Base-by-base conservation (phyloP, 2,329 filamentous ascomycete species). In the Didymella glomerata region DNA sequence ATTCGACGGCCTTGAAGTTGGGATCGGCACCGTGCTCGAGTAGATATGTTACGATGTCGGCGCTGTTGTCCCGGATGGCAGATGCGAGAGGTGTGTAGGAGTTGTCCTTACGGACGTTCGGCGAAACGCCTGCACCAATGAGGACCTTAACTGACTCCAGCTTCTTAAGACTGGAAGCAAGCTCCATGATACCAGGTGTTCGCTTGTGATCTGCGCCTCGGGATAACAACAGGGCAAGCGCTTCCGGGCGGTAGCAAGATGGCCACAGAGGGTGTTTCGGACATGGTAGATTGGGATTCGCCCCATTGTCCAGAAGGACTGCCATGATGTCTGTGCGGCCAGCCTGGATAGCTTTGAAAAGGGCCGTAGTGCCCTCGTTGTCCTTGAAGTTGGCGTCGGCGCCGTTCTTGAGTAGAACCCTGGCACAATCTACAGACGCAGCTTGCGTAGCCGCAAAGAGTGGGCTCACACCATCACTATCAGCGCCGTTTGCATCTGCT, bases 211-310 rank as follows among this genome's bases (percentile, higher is more conserved):
- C 86, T 1, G 87, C 87, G 1, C 87, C 87, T 27, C 84, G 83
- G 1, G 77, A 63, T 0, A 90, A 82, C n/a, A 91, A 79, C 1
- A 88, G 73, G 66, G 85, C 80, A 90, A 77, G 61, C 84, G 87
- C 9, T 79, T 76, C 0, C 6, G 87, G 80, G 48, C 87, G 81
- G 74, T 87, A 85, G 0, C 83, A 84, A 0, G 87, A 81, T 2
- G 87, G 86, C 88, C 88, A 88, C 27, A 91, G 80, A 75, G 88
- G 84, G 76, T 90, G 86, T 73, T 90, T 89, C 11, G 88, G 87
- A 1, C 86, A 88, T 1, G 88, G 88, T 7, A 90, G 78, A 70
- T 91, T 91, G 11, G 88, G 83, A 66, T 90, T 84, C 2, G 88
- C 89, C 2, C 84, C 83, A 54, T 87, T 82, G 52, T 89, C 81